These are phyloP conservation scores for Colletotrichum salicis DNA, from an alignment of 2,329 filamentous ascomycete species.

Conservation along the genomic window DNA sequence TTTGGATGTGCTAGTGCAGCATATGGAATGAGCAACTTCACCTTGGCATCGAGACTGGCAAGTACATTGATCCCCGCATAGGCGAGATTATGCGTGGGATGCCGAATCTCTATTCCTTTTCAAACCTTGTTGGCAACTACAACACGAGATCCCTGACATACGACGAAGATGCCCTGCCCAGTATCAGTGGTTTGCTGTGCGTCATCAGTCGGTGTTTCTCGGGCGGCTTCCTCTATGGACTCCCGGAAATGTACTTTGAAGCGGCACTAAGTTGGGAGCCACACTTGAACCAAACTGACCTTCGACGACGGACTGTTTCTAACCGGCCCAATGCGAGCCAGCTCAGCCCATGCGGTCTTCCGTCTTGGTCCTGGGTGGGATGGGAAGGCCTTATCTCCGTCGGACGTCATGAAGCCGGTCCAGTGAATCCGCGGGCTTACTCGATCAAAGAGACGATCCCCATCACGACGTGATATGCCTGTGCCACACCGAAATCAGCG, in stretches of 20 bases:
- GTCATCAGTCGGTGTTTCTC: neutral
- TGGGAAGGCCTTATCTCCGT: neutral
- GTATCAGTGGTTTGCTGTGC: neutral
- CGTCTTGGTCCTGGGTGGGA: constrained; percentile 1
- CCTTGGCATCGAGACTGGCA: no score
- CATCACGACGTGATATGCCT: constrained; percentile 6
- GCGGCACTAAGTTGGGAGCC: neutral
- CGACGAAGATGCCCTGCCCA: constrained; percentile 41
- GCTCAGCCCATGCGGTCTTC: neutral
- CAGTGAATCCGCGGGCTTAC: neutral
- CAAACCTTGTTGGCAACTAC: constrained; percentile 37
- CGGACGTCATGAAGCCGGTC: neutral
- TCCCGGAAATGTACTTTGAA: constrained; percentile 19
- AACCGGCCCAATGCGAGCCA: neutral
- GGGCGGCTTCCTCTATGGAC: neutral
- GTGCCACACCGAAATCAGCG: neutral
- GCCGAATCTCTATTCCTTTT: neutral
- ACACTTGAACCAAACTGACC: neutral
- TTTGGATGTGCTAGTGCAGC: no score
- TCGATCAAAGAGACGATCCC: neutral
- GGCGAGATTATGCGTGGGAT: neutral
- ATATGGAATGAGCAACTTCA: no score
- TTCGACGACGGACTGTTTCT: neutral
- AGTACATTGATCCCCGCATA: neutral
- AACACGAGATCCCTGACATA: constrained; percentile 42